Base-by-base conservation (phyloP, 768 basidiomycete genomes). In the Termitomyces sp. region DNA sequence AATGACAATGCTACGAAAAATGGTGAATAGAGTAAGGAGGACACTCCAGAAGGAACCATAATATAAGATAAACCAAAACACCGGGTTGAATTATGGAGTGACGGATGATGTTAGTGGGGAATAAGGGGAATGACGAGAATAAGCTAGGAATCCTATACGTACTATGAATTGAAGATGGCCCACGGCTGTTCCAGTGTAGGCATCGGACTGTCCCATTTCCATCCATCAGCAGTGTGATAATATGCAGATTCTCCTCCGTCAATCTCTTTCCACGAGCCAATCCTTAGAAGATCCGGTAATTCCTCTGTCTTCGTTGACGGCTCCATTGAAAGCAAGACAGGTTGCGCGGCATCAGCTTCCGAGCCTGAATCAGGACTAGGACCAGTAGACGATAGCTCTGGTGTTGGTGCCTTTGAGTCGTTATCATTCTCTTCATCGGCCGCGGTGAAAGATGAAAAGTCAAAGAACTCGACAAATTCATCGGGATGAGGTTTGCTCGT, bases 131-230 rank as follows among this genome's bases (percentile, higher is more conserved):
- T 56, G 64, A 62, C n/a, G 70, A 67, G 64, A 67, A 69, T 59
- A 65, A 72, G 70, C 74, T 71, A 75, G 65, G 6, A 60, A 68
- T 62, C 69, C 70, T 68, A 62, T 62, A 58, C 60, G 68, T 61
- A 66, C 71, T 75, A 81, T 73, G 80, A 80, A 62, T 76, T 77
- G 71, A 76, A 85, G 64, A 90, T 83, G 33, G 85, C 86, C 89
- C 89, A 91, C 23, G 86, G 77, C 65, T 81, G 83, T 6, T 90
- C 89, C 60, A 77, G 66, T 43, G 79, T 71, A 58, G 78, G 71
- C 87, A 91, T 89, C 37, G 76, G 66, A 61, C 80, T 77, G 54
- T 89, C 89, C 82, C 83, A 91, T 71, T 87, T 90, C 85, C 85
- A 91, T 57, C 56, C 56, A 42, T 78, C 78, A 53, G 70, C 71